Evolutionary conservation across 1,284 basidiomycete genomes (phyloP), one percentile per base, ranked within the genome.

Genomic region (Cystobasidium sp.): DNA sequence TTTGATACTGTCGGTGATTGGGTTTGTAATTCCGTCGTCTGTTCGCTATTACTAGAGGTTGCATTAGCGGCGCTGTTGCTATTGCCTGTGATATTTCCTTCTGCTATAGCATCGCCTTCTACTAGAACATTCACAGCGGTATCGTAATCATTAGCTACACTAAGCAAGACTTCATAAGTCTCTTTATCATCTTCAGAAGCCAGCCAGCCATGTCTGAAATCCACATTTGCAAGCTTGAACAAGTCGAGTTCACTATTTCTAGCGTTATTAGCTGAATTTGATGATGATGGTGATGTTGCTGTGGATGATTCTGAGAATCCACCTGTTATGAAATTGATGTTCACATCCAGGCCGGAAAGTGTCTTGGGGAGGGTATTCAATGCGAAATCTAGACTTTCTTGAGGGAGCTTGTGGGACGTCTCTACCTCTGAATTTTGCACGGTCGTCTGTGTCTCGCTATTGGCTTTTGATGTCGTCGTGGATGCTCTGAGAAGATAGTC

Each of bases 121-220:
- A 89, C 92, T 63, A 94, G 88, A 22, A 89, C 81, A 65, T 87
- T 88, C 0, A 91, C 87, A 0, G 91, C 89, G 18, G 82, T 86
- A 68, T 84, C 83, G 76, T 84, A 84, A 77, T 82, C 82, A 58
- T 78, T 77, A 84, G 84, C 14, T 84, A 83, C 44, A 83, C 84
- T 39, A 84, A 80, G 63, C 20, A 94, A 81, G 0, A 88, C 87
- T 1, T 80, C 79, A 31, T 87, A 87, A 0, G 80, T 80, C 78
- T 91, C 90, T 0, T 84, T 81, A 63, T 88, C 88, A 0, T 86
- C 85, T 0, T 90, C 89, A 78, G 96, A 92, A 8, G 90, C 90
- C n/a, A 96, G 85, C 94, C 94, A 96, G 0, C 94, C 94, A 77
- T 96, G 93, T 0, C 94, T 88, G 61, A 96, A 88, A 14, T 87